A percentile compares a stretch with the other conserved stretches of the same genome.
These are phyloP conservation scores for Leucocoprinus leucothites DNA, from an alignment of 768 basidiomycete species.

Conservation along the genomic window DNA sequence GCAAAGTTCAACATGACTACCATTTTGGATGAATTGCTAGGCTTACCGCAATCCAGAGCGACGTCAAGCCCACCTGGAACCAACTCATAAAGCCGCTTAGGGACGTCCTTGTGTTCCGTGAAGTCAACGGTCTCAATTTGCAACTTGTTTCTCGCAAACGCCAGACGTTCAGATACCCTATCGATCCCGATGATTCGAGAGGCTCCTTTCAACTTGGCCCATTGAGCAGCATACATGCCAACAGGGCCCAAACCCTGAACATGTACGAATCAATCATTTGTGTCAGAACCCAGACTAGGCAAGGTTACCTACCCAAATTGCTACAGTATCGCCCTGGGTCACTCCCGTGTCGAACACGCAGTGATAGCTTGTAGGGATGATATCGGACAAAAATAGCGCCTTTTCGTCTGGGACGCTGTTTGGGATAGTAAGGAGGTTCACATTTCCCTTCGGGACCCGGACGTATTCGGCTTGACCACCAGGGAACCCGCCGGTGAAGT, in stretches of 20 bases:
- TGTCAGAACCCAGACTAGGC: neutral
- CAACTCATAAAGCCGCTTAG: slow-evolving; percentile 54
- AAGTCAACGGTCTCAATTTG: slow-evolving; percentile 62
- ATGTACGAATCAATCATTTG: neutral
- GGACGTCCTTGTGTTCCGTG: slow-evolving; percentile 43
- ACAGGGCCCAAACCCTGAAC: slow-evolving; percentile 62
- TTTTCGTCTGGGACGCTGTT: slow-evolving; percentile 62
- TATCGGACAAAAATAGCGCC: slow-evolving; percentile 53
- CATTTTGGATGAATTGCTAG: neutral
- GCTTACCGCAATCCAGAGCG: slow-evolving; percentile 48
- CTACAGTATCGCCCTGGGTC: slow-evolving; percentile 67
- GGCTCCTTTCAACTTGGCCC: slow-evolving; percentile 66
- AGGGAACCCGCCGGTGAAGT: slow-evolving; percentile 70
- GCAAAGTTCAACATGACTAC: neutral
- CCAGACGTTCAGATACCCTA: slow-evolving; percentile 40
- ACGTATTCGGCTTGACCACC: slow-evolving; percentile 78
- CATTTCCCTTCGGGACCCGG: slow-evolving; percentile 66
- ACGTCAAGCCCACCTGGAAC: slow-evolving; percentile 66
- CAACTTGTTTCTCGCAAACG: slow-evolving; percentile 42
- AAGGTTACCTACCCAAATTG: slow-evolving; percentile 62
- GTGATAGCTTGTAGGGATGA: slow-evolving; percentile 75
- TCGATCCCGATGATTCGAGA: slow-evolving; percentile 72
- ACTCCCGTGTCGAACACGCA: slow-evolving; percentile 71
- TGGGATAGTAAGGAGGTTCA: slow-evolving; percentile 70
- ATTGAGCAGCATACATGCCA: slow-evolving; percentile 58